Evolutionary conservation across 192 early-diverging fungal species (phyloP).

Genomic region (Backusella westeae): DNA sequence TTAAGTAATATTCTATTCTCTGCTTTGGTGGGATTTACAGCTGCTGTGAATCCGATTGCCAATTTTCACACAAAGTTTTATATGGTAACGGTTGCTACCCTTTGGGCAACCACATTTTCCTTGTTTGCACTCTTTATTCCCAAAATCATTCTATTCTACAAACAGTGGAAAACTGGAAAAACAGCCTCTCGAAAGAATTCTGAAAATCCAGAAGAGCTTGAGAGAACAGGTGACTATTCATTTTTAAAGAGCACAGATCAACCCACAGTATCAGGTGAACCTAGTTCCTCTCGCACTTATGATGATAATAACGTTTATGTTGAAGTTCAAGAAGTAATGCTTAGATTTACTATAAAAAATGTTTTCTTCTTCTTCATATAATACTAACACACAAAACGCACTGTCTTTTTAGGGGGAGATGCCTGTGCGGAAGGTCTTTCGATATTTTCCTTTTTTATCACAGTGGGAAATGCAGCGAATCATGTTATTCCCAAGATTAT

Average conservation of each 20-base stretch:
- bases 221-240: background rate
- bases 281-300: background rate
- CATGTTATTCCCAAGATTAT: constrained; percentile 37
- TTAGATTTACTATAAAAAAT: background rate
- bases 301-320: constrained; percentile 13
- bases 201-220: background rate
- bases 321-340: constrained; percentile 34
- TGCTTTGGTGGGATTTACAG: constrained; percentile 40
- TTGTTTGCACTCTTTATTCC: constrained; percentile 46
- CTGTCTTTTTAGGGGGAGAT: constrained; percentile 28
- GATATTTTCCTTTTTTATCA: constrained; percentile 41
- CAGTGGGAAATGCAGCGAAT: constrained; percentile 47
- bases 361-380: background rate
- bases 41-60: constrained; percentile 32
- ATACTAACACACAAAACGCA: background rate
- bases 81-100: constrained; percentile 33
- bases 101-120: constrained; percentile 47
- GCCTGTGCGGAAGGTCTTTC: constrained; percentile 38
- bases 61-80: constrained; percentile 45
- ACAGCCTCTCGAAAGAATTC: background rate
- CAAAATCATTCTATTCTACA: constrained; percentile 40
- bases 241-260: constrained; percentile 8
- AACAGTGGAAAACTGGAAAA: constrained; percentile 14
- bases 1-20: constrained; percentile 46
- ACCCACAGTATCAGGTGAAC: background rate